Base-by-base conservation (phyloP, 2,329 filamentous ascomycete genomes). In the Sporothrix pallida region DNA sequence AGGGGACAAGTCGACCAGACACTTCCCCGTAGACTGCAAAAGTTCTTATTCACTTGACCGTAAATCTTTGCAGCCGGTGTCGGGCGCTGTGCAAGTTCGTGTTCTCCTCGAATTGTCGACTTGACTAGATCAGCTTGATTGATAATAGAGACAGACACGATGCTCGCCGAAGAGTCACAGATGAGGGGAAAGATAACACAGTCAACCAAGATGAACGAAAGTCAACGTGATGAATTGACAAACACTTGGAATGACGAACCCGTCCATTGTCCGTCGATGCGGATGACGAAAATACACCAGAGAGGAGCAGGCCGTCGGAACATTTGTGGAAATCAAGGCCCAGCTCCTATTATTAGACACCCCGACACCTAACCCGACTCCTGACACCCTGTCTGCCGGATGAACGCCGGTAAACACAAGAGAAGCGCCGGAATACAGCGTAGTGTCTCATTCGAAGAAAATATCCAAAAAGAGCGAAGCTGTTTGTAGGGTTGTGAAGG, bases 301-400 rank as follows among this genome's bases (percentile, higher is more conserved):
- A 37, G 31, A 37, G 23, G 23, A 26, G 23, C 23, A 26, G 23
- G 7, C 31, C 20, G 20, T 56, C 52, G 52, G 20, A 56, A 13
- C 20, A 56, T 23, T 13, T 56, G 52, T 56, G 20, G 20, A 26
- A 13, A 23, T 13, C 20, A 5, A 10, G 20, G 9, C n/a, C n/a
- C 10, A 56, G 20, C 20, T 9, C 37, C 60, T 63, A 63, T 46
- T 44, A 20, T 63, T 63, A 63, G 60, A 63, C 13, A 63, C 10
- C 52, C 8, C 20, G 13, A 10, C 20, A 56, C 23, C 52, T 56
- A 56, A 37, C 31, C 52, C 52, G 52, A 37, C 7, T 37, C 31
- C 31, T 31, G 2, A 5, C 5, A 5, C 5, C 31, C 7, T 13
- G 31, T 20, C 52, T 26, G 8, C 8, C 52, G 15, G 9, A 26